Evolutionary conservation across 2,329 filamentous ascomycete species (phyloP).

Genomic region (Fusarium equiseti): DNA sequence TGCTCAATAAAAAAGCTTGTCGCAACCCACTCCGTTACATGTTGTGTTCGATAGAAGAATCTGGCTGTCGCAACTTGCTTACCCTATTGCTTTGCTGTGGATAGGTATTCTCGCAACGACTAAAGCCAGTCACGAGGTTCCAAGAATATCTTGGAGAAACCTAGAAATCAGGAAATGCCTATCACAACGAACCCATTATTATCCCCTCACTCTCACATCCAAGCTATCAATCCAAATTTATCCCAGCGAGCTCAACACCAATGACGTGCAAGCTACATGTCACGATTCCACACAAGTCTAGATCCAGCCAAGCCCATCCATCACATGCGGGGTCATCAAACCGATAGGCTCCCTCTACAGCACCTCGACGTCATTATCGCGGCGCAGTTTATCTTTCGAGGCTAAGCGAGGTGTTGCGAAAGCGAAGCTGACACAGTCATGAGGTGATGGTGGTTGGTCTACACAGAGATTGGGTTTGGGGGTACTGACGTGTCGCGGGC

Average conservation of each 20-base stretch:
- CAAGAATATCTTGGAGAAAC: too few species aligned
- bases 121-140: too few species aligned
- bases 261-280: conserved; percentile 1
- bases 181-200: neutral
- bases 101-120: too few species aligned
- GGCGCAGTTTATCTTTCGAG: neutral
- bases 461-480: neutral
- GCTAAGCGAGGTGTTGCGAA: neutral
- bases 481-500: conserved; percentile 7
- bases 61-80: too few species aligned
- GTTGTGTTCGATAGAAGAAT: too few species aligned
- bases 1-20: too few species aligned
- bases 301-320: neutral
- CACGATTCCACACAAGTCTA: conserved; percentile 8
- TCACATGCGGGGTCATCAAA: conserved; percentile 3
- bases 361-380: neutral
- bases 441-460: neutral
- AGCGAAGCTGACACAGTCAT: conserved; percentile 3
- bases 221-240: neutral
- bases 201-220: neutral
- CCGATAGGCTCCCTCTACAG: neutral
- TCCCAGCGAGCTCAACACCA: neutral
- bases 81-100: too few species aligned
- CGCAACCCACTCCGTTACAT: too few species aligned
- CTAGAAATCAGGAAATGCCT: neutral